Base-by-base conservation (phyloP, 179 eudicot genomes). In the Drosera spatulata region DNA sequence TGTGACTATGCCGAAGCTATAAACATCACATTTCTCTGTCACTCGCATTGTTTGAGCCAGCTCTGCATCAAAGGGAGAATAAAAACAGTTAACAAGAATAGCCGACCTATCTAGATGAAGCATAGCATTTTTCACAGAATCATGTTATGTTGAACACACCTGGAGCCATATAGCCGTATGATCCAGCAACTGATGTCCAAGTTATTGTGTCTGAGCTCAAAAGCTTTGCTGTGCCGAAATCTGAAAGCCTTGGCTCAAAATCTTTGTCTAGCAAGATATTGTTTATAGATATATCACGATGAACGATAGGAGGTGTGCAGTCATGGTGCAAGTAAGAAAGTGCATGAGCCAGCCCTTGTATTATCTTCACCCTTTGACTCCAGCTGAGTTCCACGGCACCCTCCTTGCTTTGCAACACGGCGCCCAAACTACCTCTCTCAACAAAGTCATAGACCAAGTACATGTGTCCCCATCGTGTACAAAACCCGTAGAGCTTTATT, bases 131-230 rank as follows among this genome's bases (percentile, higher is more conserved):
- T 22, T 22, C 33, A 22, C 33, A 22, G 33, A 22, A 22, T 22
- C 33, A 22, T 22, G 33, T 22, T 22, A 22, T 22, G 33, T 22
- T 22, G 33, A 22, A 43, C 46, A 10, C 76, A 80, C 96, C 96
- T 61, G 93, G 96, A 61, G 94, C 96, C 85, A 86, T 83, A 73
- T 88, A 85, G 60, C 96, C 94, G 65, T 80, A 85, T 8, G 89
- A 80, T 22, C 96, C 96, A 13, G 87, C 96, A 67, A 77, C 83
- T 3, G 79, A 62, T 37, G 85, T 82, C 88, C 93, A 85, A 58
- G 64, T 80, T 12, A 85, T 73, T 3, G 84, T 67, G 62, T 81
- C 79, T 2, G 82, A 56, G 53, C 69, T 76, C 64, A 88, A 68
- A 50, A 83, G 60, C 68, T 71, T 83, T 3, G 96, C 88, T 5